phyloP scores from a whole-genome alignment of 306 rosid species.

The Purshia tridentata region DNA sequence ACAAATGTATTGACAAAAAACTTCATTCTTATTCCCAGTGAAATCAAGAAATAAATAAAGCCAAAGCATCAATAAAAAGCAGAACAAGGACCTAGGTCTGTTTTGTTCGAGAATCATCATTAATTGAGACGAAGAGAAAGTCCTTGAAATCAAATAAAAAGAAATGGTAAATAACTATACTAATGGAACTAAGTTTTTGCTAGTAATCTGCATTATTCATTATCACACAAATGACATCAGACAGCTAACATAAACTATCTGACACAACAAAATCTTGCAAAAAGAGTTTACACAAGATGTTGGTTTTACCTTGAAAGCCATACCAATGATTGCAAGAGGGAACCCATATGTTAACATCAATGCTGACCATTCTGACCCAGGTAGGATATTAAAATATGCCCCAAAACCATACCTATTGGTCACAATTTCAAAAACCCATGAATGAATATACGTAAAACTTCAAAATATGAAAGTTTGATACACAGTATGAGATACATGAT shows the following conservation, averaged over 20 bases:
- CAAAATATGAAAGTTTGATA: background rate
- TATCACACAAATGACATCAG: background rate
- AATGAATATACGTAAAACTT: background rate
- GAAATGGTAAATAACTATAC: no score
- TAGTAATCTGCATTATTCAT: background rate
- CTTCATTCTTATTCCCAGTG: background rate
- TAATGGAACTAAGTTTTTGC: background rate
- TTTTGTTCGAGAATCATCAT: background rate
- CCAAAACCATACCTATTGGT: constrained; percentile 84
- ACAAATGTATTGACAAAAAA: constrained; percentile 1
- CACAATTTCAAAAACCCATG: constrained; percentile 10
- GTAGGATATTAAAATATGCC: constrained; percentile 85
- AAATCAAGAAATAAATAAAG: background rate
- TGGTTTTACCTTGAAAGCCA: constrained; percentile 91
- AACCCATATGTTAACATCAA: constrained; percentile 94
- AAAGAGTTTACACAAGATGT: background rate
- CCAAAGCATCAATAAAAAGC: background rate
- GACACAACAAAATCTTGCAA: background rate
- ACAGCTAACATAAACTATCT: background rate
- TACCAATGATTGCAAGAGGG: constrained; percentile 97
- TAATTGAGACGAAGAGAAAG: background rate
- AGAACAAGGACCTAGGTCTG: background rate
- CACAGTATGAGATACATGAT: no score
- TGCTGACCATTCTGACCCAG: constrained; percentile 99
- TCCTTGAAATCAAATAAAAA: background rate